Evolutionary conservation across 2,329 filamentous ascomycete genomes (phyloP), one percentile per base, ranked within the genome.

Genomic region (Diaporthe citri): DNA sequence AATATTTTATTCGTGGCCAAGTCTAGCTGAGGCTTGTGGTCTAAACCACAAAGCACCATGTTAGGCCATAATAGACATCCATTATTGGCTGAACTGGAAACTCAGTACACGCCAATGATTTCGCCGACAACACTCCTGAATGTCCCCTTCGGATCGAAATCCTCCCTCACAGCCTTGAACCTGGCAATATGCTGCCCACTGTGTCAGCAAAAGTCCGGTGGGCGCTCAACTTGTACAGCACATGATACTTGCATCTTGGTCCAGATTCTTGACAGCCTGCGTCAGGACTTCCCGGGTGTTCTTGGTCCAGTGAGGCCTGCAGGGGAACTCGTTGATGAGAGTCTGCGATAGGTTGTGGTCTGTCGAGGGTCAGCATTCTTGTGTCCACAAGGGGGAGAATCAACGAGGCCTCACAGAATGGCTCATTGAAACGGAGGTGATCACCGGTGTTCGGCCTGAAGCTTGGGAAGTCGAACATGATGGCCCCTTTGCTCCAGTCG

Each of bases 381-480:
- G 7, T 12, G 31, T 8, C 2, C n/a, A 22, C 55, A 12, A 28
- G 28, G 77, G 77, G 28, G 78, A 75, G 12, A 39, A 41, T 25
- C 70, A 15, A 36, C 13, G 17, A 56, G 1, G 25, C 80, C 84
- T 81, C 77, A 88, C 86, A 89, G 71, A 89, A 89, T 4, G 83
- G 82, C 79, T 88, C 87, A 73, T 89, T 89, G 77, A 85, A 89
- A 60, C 87, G 84, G 79, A 84, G 80, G 6, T 84, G 79, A 72
- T 89, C 86, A 1, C 87, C 87, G 12, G 84, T 78, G 2, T 79
- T 84, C 0, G 88, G 87, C 69, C 85, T 82, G 78, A 86, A 89
- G 28, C 81, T 84, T 2, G 87, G 87, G 77, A 89, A 89, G 77
- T 89, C 87, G 76, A 89, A 87, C 87, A 89, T 89, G 78, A 89